Base-by-base conservation (phyloP, 163 green algal species). In the Chloromonas sp. region DNA sequence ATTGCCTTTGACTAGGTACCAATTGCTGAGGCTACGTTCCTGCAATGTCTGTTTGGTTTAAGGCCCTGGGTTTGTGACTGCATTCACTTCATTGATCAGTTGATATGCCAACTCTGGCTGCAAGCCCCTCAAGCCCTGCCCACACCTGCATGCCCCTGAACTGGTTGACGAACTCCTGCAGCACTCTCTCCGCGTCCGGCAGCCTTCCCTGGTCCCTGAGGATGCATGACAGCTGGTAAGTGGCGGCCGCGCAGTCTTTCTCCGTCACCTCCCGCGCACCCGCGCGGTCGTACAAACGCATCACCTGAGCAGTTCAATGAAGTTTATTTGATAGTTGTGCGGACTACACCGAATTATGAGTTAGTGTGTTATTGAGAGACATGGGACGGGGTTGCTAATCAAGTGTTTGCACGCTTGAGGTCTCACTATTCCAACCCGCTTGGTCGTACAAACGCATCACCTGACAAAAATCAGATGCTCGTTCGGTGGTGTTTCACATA, bases 161-260 rank as follows among this genome's bases (percentile, higher is more conserved):
- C 8, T 84, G 82, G 82, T 84, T 84, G 3, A 84, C 82, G 70
- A 84, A 84, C 14, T 84, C 82, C 14, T 84, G 82, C 82, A 84
- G 13, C 62, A 78, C 58, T 1, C 82, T 60, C 58, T 84, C 82
- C 60, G 82, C 82, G 70, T 84, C 82, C 36, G 82, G 82, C 58
- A 81, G 82, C 14, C 82, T 70, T 2, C 82, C 82, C 82, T 84
- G 81, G n/a, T 84, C 81, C n/a, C 70, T 62, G 3, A 84, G 66
- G 66, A 84, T 84, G 66, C 61, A 79, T 0, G 81, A 60, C 2
- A 84, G 70, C 58, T 84, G 81, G 81, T 84, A 84, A 0, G 70
- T 70, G 13, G 81, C 70, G 1, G 62, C 81, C 11, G 81, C 81
- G 1, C 70, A 70, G 62, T 84, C 81, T 2, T 60, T 60, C 36